Conservation (phyloP, 305 asterid genomes). For the Plantago coronopus region DNA sequence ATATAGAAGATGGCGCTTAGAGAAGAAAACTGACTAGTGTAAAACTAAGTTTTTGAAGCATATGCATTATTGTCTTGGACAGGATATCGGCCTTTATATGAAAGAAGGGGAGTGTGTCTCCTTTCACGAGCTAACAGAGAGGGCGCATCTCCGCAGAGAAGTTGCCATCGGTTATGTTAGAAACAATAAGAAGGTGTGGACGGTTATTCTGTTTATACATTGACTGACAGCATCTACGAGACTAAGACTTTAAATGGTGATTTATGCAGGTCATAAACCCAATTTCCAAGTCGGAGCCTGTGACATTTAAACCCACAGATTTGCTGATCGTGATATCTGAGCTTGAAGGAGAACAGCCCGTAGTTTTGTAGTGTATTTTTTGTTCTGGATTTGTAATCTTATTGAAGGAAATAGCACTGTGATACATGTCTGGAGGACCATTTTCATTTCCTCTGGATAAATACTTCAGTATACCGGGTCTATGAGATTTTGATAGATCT, state of each 20-base stretch:
- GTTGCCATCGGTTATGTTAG: conserved; percentile 85
- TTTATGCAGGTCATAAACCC: conserved; percentile 79
- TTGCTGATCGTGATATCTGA: conserved; percentile 80
- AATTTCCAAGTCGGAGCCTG: conserved; percentile 64
- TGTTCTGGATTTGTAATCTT: conserved; percentile 3
- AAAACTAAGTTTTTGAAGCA: too few species aligned
- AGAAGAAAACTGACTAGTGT: too few species aligned
- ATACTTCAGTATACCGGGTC: too few species aligned
- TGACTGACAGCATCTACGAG: neutral
- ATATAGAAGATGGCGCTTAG: too few species aligned
- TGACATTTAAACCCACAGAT: conserved; percentile 51
- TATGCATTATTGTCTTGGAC: conserved; percentile 24
- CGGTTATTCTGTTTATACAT: neutral
- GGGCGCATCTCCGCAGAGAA: conserved; percentile 87
- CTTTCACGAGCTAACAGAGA: conserved; percentile 79
- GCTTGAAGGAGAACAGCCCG: conserved; percentile 83
- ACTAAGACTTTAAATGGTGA: conserved; percentile 6
- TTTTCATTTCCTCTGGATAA: too few species aligned
- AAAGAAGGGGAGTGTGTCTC: conserved; percentile 69
- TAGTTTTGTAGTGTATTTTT: conserved; percentile 36
- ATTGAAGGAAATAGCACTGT: too few species aligned
- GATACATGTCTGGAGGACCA: neutral
- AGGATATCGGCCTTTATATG: conserved; percentile 85
- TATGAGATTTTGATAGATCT: too few species aligned
- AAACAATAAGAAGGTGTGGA: conserved; percentile 61